Conservation (phyloP, 345 rosid genomes). For the Acer negundo region DNA sequence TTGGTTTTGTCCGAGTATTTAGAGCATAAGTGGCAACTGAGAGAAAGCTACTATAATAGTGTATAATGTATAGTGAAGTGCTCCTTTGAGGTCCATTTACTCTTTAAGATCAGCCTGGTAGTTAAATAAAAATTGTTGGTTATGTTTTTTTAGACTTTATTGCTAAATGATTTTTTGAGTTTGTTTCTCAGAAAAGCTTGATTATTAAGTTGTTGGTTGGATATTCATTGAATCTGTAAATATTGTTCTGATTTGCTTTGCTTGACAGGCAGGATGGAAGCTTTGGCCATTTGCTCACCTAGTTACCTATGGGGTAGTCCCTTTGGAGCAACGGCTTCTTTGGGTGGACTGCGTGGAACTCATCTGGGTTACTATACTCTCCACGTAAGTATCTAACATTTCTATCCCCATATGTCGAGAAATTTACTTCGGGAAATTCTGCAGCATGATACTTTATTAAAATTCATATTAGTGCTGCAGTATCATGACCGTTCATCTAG, state of each 20-base stretch:
- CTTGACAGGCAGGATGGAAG: constrained; percentile 87
- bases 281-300: constrained; percentile 96
- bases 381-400: constrained; percentile 56
- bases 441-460: not conserved
- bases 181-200: not conserved
- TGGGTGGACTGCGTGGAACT: constrained; percentile 97
- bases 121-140: not conserved
- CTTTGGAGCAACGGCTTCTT: constrained; percentile 88
- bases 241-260: constrained; percentile 12
- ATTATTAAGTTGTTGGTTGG: not conserved
- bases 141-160: too few species aligned
- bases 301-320: constrained; percentile 78
- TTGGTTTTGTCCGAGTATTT: not conserved
- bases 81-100: not conserved
- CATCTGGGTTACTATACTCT: constrained; percentile 90
- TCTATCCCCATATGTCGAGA: constrained; percentile 4
- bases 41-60: not conserved
- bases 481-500: not conserved
- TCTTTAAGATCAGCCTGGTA: not conserved
- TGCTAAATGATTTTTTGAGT: not conserved
- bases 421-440: not conserved
- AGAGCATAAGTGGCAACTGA: not conserved
- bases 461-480: not conserved
- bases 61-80: not conserved
- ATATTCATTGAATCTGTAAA: not conserved